Evolutionary conservation across 2,329 filamentous ascomycete species (phyloP), one percentile per base, ranked within the genome.

Genomic region (Fusarium scirpi): DNA sequence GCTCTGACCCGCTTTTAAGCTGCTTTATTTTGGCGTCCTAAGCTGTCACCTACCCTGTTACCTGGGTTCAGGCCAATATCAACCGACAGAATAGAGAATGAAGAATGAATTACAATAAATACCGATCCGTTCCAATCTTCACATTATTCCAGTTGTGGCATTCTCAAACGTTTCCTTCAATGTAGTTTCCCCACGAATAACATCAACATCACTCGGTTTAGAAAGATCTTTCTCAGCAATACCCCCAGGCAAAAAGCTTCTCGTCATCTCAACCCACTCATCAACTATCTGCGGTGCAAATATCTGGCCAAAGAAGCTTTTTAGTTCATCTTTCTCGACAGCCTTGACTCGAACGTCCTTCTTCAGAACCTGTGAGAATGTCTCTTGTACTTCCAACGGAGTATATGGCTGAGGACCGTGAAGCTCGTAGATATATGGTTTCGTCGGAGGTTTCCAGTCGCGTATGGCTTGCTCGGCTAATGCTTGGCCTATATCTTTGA

Each of bases 191-290:
- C 77, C 76, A 15, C 57, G 27, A 18, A 78, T 62, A 47, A 78
- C 54, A 4, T 71, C 60, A 12, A 70, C 41, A 6, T 62, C 58
- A 10, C 56, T 60, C 34, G 18, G 18, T 38, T 38, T 38, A 38
- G 34, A n/a, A n/a, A 38, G 34, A 38, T 38, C 34, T 1, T n/a
- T 38, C 0, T 38, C 34, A 0, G 34, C 34, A 7, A 38, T 38
- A n/a, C 78, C 78, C 0, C 75, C 77, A 0, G 75, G 76, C 11
- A 79, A 64, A 38, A 80, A 74, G 24, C 73, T 70, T 47, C n/a
- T 60, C 0, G 74, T 48, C 78, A 79, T 79, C 45, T 80, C 78
- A 16, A 77, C 76, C 72, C 75, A 79, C 5, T 73, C 65, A 4
- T 63, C 49, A 3, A 76, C 71, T 3, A 74, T 65, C n/a, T 66